These are phyloP conservation scores for Neurospora terricola DNA, from an alignment of 495 filamentous ascomycete genomes.

Conservation along the genomic window DNA sequence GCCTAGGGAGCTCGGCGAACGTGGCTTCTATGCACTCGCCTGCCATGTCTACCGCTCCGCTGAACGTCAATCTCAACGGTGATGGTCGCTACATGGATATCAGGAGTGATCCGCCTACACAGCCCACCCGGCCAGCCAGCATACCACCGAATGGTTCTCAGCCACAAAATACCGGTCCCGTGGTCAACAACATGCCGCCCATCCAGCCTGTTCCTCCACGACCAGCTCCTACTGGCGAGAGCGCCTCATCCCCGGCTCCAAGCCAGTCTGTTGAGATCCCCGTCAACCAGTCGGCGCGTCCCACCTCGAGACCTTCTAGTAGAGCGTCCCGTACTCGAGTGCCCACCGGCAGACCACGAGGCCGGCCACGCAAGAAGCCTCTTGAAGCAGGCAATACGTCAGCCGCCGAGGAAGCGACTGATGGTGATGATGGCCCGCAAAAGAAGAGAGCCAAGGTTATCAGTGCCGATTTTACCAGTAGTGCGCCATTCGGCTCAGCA, in stretches of 20 bases:
- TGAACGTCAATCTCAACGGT: slow-evolving; percentile 8
- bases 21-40: slow-evolving; percentile 19
- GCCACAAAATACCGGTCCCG: slow-evolving; percentile 1
- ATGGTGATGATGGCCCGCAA: slow-evolving; percentile 49
- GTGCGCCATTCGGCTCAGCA: slow-evolving; percentile 56
- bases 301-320: slow-evolving; percentile 17
- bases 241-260: slow-evolving; percentile 8
- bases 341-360: slow-evolving; percentile 35
- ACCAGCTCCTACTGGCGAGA: slow-evolving; percentile 2
- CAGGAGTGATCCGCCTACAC: slow-evolving; percentile 11
- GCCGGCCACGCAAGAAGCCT: slow-evolving; percentile 37
- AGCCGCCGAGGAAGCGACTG: slow-evolving; percentile 64
- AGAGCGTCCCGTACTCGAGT: slow-evolving; percentile 28
- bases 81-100: slow-evolving; percentile 11
- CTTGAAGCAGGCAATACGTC: slow-evolving; percentile 43
- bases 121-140: slow-evolving; percentile 12
- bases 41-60: slow-evolving; percentile 17
- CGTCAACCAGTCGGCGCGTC: slow-evolving; percentile 1
- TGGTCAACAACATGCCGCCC: slow-evolving; percentile 1
- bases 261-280: slow-evolving; percentile 8
- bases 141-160: slow-evolving; percentile 11
- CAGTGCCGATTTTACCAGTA: slow-evolving; percentile 56
- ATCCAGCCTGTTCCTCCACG: slow-evolving; percentile 3
- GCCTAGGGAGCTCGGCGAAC: slow-evolving; percentile 21
- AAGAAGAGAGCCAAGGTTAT: slow-evolving; percentile 68